These are phyloP conservation scores for Cadophora sp. DNA, from an alignment of 2,329 filamentous ascomycete genomes.

Conservation along the genomic window DNA sequence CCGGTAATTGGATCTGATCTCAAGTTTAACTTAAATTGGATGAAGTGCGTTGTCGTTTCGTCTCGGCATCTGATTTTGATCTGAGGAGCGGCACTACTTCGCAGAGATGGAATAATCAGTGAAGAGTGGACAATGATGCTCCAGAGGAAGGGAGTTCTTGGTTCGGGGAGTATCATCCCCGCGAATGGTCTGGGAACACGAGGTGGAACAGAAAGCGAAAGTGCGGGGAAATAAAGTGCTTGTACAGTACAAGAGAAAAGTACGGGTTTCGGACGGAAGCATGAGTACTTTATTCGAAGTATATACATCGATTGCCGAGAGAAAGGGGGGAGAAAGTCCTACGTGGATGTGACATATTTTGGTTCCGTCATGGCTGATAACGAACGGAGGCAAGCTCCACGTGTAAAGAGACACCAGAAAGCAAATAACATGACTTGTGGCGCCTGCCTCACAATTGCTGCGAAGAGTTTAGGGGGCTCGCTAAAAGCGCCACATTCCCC, in stretches of 20 bases:
- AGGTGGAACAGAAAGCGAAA: conserved; percentile 8
- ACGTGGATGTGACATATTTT: too few relatives aligned
- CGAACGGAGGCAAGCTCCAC: background rate
- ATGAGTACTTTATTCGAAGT: background rate
- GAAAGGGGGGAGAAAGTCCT: background rate
- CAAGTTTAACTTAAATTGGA: background rate
- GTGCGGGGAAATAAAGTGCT: conserved; percentile 12
- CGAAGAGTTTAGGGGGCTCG: background rate
- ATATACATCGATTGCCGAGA: background rate
- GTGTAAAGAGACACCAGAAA: background rate
- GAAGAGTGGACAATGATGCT: too few relatives aligned
- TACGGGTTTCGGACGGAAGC: too few relatives aligned
- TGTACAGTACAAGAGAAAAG: background rate
- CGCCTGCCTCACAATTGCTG: background rate
- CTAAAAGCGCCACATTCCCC: background rate
- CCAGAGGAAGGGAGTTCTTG: background rate
- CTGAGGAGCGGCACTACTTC: background rate
- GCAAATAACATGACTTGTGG: background rate
- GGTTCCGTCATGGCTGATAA: background rate
- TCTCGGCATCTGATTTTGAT: background rate
- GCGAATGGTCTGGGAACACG: background rate
- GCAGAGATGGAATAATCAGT: background rate
- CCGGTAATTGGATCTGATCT: background rate
- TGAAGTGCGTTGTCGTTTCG: background rate
- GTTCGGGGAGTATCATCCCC: conserved; percentile 2